Conservation (phyloP, 108 stramenopile species). For the Pelagomonas calceolata region DNA sequence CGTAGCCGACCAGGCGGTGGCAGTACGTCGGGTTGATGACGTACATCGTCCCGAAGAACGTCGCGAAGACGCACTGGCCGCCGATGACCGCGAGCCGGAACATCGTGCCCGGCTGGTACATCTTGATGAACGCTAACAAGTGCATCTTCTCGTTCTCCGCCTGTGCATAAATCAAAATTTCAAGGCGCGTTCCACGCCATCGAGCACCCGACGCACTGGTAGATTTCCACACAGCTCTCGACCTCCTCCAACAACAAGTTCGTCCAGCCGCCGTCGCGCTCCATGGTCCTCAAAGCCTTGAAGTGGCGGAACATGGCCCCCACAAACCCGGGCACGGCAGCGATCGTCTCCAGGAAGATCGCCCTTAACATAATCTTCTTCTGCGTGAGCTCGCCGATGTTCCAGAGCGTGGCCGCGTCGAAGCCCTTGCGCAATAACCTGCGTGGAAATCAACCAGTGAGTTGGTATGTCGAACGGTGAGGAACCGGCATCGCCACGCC, state of each 20-base stretch:
- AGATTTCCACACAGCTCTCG: no score
- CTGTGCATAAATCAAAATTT: no score
- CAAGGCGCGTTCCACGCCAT: no score
- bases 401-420: conserved; percentile 32
- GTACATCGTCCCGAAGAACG: conserved; percentile 67
- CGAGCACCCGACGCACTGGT: no score
- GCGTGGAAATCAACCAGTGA: no score
- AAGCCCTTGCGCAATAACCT: background rate
- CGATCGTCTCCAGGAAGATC: conserved; percentile 74
- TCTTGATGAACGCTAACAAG: conserved; percentile 69
- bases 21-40: conserved; percentile 71
- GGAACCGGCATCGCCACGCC: no score
- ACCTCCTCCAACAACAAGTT: conserved; percentile 88
- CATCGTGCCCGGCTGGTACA: conserved; percentile 58
- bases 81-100: conserved; percentile 57
- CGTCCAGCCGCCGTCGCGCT: conserved; percentile 81
- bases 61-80: conserved; percentile 67
- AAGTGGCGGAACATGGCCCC: conserved; percentile 81
- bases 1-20: conserved; percentile 93
- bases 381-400: conserved; percentile 41
- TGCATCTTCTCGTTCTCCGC: conserved; percentile 98
- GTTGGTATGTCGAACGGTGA: no score
- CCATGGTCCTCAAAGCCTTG: conserved; percentile 70
- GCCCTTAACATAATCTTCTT: conserved; percentile 59
- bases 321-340: conserved; percentile 77